phyloP scores from a whole-genome alignment of 116 monocot species.

The Zostera marina region DNA sequence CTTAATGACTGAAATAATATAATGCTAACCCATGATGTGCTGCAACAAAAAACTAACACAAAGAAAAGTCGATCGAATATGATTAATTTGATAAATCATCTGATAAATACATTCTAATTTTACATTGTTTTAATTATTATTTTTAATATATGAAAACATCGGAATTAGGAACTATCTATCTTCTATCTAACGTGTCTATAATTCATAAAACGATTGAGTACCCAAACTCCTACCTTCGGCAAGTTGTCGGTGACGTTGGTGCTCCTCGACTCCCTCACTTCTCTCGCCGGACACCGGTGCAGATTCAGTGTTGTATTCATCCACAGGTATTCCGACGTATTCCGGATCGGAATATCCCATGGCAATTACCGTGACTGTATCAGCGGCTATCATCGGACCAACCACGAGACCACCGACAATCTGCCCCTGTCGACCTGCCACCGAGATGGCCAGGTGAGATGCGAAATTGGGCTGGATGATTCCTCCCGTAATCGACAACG shows the following conservation, averaged over 20 bases:
- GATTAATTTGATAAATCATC: too few species aligned
- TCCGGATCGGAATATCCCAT: slow-evolving; percentile 10
- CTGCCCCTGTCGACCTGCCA: slow-evolving; percentile 26
- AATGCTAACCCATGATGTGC: too few species aligned
- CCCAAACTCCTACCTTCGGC: not conserved
- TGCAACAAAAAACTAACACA: too few species aligned
- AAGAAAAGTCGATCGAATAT: too few species aligned
- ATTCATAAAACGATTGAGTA: slow-evolving; percentile 2
- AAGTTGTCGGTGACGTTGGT: not conserved
- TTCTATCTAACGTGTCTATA: too few species aligned
- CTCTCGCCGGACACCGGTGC: not conserved
- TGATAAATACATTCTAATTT: too few species aligned
- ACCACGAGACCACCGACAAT: slow-evolving; percentile 22
- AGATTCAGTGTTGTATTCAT: slow-evolving; percentile 4
- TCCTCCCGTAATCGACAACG: slow-evolving; percentile 22
- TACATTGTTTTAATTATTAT: too few species aligned
- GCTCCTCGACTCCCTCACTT: slow-evolving; percentile 2
- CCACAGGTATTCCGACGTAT: slow-evolving; percentile 10
- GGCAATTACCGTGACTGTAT: slow-evolving; percentile 15
- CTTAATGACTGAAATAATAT: too few species aligned
- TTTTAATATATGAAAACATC: too few species aligned
- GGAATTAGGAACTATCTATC: too few species aligned
- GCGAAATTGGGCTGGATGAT: slow-evolving; percentile 11
- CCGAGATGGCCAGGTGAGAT: slow-evolving; percentile 10
- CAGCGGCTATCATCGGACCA: slow-evolving; percentile 20